phyloP scores from a whole-genome alignment of 2,329 filamentous ascomycete genomes.

The Hypoxylon rubiginosum region DNA sequence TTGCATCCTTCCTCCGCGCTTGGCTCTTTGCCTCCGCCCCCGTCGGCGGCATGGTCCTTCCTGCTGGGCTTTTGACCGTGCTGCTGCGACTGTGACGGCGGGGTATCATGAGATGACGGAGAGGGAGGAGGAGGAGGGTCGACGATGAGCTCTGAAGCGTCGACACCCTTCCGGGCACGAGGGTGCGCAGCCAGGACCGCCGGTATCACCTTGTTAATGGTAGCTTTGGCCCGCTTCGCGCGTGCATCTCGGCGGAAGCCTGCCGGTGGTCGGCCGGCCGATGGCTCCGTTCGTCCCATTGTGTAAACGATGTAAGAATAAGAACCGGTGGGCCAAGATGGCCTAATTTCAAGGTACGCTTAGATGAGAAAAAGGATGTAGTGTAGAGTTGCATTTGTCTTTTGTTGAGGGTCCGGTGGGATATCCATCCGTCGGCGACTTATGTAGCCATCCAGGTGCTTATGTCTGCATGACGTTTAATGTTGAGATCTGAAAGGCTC shows the following conservation, averaged over 20 bases:
- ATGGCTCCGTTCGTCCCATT: slow-evolving; percentile 52
- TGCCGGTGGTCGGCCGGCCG: slow-evolving; percentile 47
- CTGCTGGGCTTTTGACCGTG: neutral
- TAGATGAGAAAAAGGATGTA: neutral
- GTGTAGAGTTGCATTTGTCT: neutral
- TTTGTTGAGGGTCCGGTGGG: neutral
- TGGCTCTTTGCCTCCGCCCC: neutral
- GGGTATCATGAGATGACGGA: neutral
- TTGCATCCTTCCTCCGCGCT: neutral
- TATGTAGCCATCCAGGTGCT: neutral
- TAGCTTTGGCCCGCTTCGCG: slow-evolving; percentile 68
- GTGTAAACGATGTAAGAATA: neutral
- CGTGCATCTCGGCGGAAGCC: slow-evolving; percentile 54
- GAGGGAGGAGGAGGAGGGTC: slow-evolving; percentile 44
- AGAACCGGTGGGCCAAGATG: neutral
- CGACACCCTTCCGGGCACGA: slow-evolving; percentile 67
- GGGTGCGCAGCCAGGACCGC: slow-evolving; percentile 65
- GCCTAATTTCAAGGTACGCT: neutral
- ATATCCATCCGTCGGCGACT: neutral
- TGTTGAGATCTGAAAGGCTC: no score
- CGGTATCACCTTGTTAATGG: slow-evolving; percentile 72
- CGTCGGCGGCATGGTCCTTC: neutral
- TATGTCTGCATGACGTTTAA: neutral
- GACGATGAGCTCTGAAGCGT: slow-evolving; percentile 63
- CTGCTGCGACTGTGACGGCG: neutral